Percentiles rank a stretch among this genome's conserved stretches.
These are phyloP conservation scores for Neonothopanus nambi DNA, from an alignment of 1,284 basidiomycete species.

Conservation along the genomic window DNA sequence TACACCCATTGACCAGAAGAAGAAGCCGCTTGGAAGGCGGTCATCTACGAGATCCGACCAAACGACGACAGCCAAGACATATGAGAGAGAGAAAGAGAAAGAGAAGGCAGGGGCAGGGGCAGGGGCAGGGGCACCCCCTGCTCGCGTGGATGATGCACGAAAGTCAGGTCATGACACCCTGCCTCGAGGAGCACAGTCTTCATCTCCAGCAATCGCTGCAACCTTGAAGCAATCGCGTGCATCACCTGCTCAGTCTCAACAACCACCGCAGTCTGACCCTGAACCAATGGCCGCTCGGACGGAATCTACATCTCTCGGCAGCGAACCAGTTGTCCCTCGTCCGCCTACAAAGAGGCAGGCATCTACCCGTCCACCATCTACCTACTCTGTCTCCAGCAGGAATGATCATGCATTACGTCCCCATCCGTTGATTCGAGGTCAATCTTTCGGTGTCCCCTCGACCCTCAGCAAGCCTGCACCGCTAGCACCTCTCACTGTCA, in stretches of 20 bases:
- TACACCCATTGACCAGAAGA: conserved; percentile 17
- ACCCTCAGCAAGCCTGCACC: conserved; percentile 49
- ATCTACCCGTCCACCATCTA: conserved; percentile 60
- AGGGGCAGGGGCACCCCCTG: conserved; percentile 23
- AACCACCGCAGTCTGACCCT: neutral
- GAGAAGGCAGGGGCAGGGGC: too few relatives aligned
- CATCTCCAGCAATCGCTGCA: neutral
- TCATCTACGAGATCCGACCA: conserved; percentile 1
- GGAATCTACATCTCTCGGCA: conserved; percentile 15
- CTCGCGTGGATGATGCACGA: conserved; percentile 39
- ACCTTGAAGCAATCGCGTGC: neutral
- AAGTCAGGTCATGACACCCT: conserved; percentile 26
- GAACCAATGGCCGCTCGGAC: conserved; percentile 10
- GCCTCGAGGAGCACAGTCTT: conserved; percentile 7
- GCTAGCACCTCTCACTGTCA: conserved; percentile 63
- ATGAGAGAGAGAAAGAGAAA: conserved; percentile 4
- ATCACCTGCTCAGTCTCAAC: neutral
- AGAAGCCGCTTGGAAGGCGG: neutral
- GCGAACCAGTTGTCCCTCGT: conserved; percentile 20
- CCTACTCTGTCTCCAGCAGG: conserved; percentile 46
- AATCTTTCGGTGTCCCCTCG: conserved; percentile 53
- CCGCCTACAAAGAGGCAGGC: conserved; percentile 29
- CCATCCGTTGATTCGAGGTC: conserved; percentile 73
- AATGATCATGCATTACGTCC: conserved; percentile 48
- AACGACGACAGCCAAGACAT: neutral